Conservation (phyloP, 768 basidiomycete species). For the Hygrocybe punicea region DNA sequence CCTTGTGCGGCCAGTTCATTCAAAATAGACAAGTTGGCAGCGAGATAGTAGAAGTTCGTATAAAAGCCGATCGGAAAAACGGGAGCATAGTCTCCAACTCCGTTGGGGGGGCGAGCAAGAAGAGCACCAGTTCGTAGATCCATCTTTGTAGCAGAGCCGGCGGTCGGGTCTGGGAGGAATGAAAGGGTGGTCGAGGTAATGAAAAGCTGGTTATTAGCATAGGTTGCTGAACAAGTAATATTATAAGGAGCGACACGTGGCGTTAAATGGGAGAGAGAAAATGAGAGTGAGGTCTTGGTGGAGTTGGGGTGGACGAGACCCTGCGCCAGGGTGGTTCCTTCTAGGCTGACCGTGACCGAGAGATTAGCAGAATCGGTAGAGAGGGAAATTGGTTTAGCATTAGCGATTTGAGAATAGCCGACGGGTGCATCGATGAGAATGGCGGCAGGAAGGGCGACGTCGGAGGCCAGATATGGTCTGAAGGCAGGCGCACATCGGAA, state of each 20-base stretch:
- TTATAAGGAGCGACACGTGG: constrained; percentile 41
- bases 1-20: constrained; percentile 53
- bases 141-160: constrained; percentile 57
- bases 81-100: constrained; percentile 49
- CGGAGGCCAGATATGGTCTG: constrained; percentile 53
- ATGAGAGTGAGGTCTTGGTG: constrained; percentile 47
- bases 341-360: constrained; percentile 43
- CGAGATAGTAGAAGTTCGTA: constrained; percentile 55
- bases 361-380: constrained; percentile 28
- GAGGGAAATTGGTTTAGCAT: constrained; percentile 43
- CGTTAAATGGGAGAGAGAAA: constrained; percentile 44
- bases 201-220: constrained; percentile 41
- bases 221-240: constrained; percentile 39
- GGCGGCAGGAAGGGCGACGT: constrained; percentile 28
- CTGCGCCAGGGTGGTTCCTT: constrained; percentile 26
- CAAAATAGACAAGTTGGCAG: constrained; percentile 50
- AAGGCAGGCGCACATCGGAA: constrained; percentile 58
- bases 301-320: constrained; percentile 52
- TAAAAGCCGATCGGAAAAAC: constrained; percentile 77
- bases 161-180: constrained; percentile 47
- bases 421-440: constrained; percentile 51
- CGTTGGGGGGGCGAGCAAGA: constrained; percentile 49
- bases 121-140: constrained; percentile 57
- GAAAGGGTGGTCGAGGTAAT: constrained; percentile 43
- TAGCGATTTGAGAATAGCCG: constrained; percentile 45